Base-by-base conservation (phyloP, 2,329 filamentous ascomycete genomes). In the Rutstroemia sydowiana region DNA sequence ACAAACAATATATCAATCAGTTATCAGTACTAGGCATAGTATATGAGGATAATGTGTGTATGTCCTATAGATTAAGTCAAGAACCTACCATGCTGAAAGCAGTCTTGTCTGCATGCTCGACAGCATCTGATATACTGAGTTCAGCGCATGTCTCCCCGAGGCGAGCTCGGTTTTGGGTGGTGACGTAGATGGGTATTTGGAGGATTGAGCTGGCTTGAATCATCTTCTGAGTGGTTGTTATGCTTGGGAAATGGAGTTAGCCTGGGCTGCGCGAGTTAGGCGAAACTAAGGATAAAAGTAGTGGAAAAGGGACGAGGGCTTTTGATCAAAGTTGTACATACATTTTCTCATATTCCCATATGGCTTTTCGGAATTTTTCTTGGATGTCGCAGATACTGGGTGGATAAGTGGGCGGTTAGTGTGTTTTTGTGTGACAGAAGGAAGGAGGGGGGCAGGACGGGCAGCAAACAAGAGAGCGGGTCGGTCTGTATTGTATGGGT, bases 371-470 rank as follows among this genome's bases (percentile, higher is more conserved):
- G 71, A 97, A 97, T 69, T 90, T 95, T 61, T 96, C 92, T 72
- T 97, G 92, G 57, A 97, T 76, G 66, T 97, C 92, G 73, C 92
- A 97, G 66, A 97, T 81, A 64, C 91, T 96, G 36, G 6, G 18
- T 26, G 18, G 36, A 20, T n/a, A 16, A 51, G 40, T 50, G 20
- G 44, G 39, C 34, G 37, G 13, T 3, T 7, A 13, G 21, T 14
- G 7, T 23, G 21, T 21, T 21, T 11, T 6, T 23, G n/a, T 20
- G 21, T n/a, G n/a, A n/a, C n/a, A n/a, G n/a, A n/a, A n/a, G n/a
- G n/a, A n/a, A n/a, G n/a, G n/a, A n/a, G 21, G 21, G 11, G 32
- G 23, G 10, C 34, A 26, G 14, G 20, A 28, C 45, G 37, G 13
- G 20, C 16, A 20, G 50, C 53, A 14, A 20, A 59, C 59, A 61